Evolutionary conservation across 225 moss, liverwort and hornwort species (phyloP).

Genomic region (Climacium dendroides): DNA sequence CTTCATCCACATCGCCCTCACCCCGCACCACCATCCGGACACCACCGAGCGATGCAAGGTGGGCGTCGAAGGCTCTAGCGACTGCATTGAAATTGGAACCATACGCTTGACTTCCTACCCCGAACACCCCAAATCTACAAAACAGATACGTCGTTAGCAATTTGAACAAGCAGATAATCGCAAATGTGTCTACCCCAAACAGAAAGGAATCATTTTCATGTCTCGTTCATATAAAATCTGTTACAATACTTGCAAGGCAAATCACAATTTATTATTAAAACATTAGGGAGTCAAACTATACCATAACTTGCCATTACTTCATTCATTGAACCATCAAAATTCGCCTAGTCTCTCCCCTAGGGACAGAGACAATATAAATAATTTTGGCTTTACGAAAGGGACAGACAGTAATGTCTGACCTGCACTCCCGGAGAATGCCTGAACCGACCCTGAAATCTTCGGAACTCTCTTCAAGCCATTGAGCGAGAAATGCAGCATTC

Average conservation of each 20-base stretch:
- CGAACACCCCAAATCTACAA: conserved; percentile 75
- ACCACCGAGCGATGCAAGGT: conserved; percentile 68
- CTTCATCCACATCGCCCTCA: conserved; percentile 64
- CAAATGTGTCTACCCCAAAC: background rate
- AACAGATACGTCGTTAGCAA: background rate
- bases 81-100: conserved; percentile 72
- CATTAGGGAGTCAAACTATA: background rate
- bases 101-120: conserved; percentile 80
- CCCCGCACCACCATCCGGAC: conserved; percentile 49
- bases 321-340: background rate
- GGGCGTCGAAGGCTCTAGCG: conserved; percentile 58
- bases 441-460: conserved; percentile 94
- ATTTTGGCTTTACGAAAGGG: background rate
- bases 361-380: background rate
- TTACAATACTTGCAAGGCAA: background rate
- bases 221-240: background rate
- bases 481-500: conserved; percentile 73
- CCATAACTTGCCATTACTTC: background rate
- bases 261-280: background rate
- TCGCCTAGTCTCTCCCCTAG: background rate
- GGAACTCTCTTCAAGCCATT: conserved; percentile 93
- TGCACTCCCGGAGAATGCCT: conserved; percentile 48
- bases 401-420: background rate
- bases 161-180: background rate
- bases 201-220: background rate